Base-by-base conservation (phyloP, 192 early-diverging fungal genomes). In the Phycomyces nitens region DNA sequence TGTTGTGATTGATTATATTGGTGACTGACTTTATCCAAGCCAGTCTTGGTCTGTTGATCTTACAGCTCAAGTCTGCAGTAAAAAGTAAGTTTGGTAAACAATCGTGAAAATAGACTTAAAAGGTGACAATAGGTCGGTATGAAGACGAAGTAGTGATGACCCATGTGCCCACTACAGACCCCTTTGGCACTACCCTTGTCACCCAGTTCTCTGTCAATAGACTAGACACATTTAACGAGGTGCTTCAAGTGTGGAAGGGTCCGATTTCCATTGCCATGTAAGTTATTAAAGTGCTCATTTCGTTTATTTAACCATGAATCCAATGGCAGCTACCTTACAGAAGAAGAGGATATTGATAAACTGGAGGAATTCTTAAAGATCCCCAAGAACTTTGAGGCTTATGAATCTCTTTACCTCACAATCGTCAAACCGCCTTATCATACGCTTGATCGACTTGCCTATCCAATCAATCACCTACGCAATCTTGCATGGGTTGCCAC, bases 161-260 rank as follows among this genome's bases (percentile, higher is more conserved):
- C 20, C 7, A 16, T 27, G 7, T 23, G 6, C 14, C 20, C 1
- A 6, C 16, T 29, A 20, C 21, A 8, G 21, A 14, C 11, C 47
- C 38, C 7, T 29, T 57, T 10, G 74, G 76, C 55, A 65, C 77
- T 7, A 72, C 79, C 5, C 66, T 83, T 58, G 58, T 83, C 40
- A 69, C 77, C 1, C 82, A 83, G 49, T 83, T 79, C 43, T 79
- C 82, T 9, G 77, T 81, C 22, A 83, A 80, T 62, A 69, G 82
- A 56, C 63, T 83, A 15, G 55, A 75, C 10, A 60, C 66, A 15
- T 83, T 83, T 56, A 73, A 77, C 40, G 58, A 71, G 14, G 79
- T 72, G 1, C 64, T 75, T 16, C 53, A 51, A 15, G 66, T 52
- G 18, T 83, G 82, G 82, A 20, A 39, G n/a, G 82, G 82, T 29